Evolutionary conservation across 768 basidiomycete species (phyloP).

Genomic region (Phylloporus arenicola): DNA sequence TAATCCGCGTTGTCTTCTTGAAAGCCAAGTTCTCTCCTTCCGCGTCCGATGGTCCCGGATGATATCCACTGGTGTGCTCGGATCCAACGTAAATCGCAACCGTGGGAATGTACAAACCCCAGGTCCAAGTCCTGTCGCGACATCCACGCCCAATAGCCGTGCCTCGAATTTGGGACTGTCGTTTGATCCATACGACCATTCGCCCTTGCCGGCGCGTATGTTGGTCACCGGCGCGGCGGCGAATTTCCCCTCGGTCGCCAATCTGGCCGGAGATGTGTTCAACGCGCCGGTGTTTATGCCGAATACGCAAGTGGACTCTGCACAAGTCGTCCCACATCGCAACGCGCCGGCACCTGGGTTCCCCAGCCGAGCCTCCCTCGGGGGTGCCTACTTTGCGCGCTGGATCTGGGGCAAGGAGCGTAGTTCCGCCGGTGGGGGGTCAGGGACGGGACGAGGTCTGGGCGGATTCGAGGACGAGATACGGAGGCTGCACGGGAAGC

Average conservation of each 20-base stretch:
- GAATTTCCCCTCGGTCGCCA: constrained; percentile 78
- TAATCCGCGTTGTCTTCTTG: constrained; percentile 81
- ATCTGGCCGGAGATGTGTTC: constrained; percentile 77
- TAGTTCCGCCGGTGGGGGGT: constrained; percentile 23
- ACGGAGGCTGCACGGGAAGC: constrained; percentile 59
- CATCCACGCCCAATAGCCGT: constrained; percentile 19
- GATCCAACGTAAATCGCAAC: constrained; percentile 31
- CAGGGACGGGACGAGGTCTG: constrained; percentile 35
- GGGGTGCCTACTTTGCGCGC: constrained; percentile 72
- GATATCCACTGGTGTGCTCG: constrained; percentile 62
- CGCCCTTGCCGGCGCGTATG: constrained; percentile 58
- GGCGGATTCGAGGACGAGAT: constrained; percentile 80
- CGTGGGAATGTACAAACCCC: constrained; percentile 31
- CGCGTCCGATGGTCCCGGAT: constrained; percentile 78
- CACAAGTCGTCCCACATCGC: constrained; percentile 62
- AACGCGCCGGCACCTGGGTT: constrained; percentile 69
- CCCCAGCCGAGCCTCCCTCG: constrained; percentile 65
- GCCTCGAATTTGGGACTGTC: constrained; percentile 51
- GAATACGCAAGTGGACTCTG: constrained; percentile 69
- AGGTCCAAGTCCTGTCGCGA: constrained; percentile 21
- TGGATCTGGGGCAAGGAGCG: constrained; percentile 81
- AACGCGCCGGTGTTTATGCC: constrained; percentile 77
- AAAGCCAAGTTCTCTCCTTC: constrained; percentile 76
- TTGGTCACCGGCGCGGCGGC: constrained; percentile 75
- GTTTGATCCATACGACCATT: constrained; percentile 76